Evolutionary conservation across 208 protist genomes (phyloP), one percentile per base, ranked within the genome.

Genomic region (Balamuthia mandrillaris): DNA sequence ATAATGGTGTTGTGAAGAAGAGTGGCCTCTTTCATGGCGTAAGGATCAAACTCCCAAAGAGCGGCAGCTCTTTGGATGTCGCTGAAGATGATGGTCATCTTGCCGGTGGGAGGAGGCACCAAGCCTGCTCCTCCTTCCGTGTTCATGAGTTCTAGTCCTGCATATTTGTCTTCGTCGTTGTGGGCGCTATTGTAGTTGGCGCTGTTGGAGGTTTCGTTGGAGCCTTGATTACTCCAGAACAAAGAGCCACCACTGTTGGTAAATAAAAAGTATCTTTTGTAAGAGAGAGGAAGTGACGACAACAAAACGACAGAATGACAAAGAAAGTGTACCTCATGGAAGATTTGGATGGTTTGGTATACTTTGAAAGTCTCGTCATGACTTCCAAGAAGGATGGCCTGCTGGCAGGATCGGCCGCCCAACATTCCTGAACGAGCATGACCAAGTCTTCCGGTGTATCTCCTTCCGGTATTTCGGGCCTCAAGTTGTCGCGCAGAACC

Each of bases 301-400:
- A n/a, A n/a, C n/a, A n/a, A n/a, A n/a, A n/a, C n/a, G n/a, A n/a
- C n/a, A n/a, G n/a, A n/a, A n/a, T n/a, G n/a, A n/a, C n/a, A n/a
- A n/a, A n/a, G n/a, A n/a, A n/a, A n/a, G n/a, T n/a, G n/a, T n/a
- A n/a, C n/a, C n/a, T n/a, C n/a, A n/a, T n/a, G n/a, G n/a, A n/a
- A n/a, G n/a, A n/a, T n/a, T n/a, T n/a, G n/a, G n/a, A n/a, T n/a
- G n/a, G n/a, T n/a, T n/a, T n/a, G n/a, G n/a, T n/a, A n/a, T n/a
- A n/a, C n/a, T n/a, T n/a, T 27, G 42, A 31, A 41, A 83, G 77
- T 2, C 77, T n/a, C 21, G 77, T 83, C 77, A 83, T 83, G 58
- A 83, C 54, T 41, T 83, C 77, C 29, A 83, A 56, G 56, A 83
- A 83, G 10, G 77, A 58, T 14, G 75, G 75, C 4, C 75, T 12